Evolutionary conservation across 2,329 filamentous ascomycete species (phyloP).

Genomic region (Penicillium sp.): DNA sequence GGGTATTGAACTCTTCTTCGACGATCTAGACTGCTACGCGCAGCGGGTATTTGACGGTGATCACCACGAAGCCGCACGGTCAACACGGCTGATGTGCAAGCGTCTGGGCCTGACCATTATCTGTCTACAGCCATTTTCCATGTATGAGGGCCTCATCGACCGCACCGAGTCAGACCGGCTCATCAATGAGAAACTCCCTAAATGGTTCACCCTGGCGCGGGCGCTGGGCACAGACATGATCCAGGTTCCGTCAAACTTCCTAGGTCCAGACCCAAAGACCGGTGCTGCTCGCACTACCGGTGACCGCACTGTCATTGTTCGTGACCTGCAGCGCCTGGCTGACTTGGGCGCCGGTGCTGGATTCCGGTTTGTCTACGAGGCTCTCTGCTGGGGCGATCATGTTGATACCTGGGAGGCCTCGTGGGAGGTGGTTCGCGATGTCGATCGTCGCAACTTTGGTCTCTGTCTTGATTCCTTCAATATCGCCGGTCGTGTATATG

Average conservation of each 20-base stretch:
- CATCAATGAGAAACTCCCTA: conserved; percentile 59
- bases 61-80: conserved; percentile 27
- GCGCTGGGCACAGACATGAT: conserved; percentile 69
- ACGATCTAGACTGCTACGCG: conserved; percentile 36
- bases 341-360: conserved; percentile 59
- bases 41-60: conserved; percentile 25
- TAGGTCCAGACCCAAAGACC: conserved; percentile 40
- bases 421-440: conserved; percentile 66
- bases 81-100: conserved; percentile 52
- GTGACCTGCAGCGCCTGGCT: conserved; percentile 53
- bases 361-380: conserved; percentile 64
- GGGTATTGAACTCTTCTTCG: conserved; percentile 41
- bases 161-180: conserved; percentile 57
- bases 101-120: conserved; percentile 35
- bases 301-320: conserved; percentile 24
- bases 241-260: conserved; percentile 70
- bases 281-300: conserved; percentile 44
- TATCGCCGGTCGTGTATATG: conserved; percentile 70
- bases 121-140: conserved; percentile 72
- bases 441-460: conserved; percentile 73
- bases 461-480: conserved; percentile 78
- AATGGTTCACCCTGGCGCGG: conserved; percentile 68
- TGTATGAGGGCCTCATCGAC: conserved; percentile 73
- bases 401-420: conserved; percentile 69
- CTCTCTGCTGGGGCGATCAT: conserved; percentile 68